Conservation (phyloP, 2,329 filamentous ascomycete species). For the Pseudocercospora musae region DNA sequence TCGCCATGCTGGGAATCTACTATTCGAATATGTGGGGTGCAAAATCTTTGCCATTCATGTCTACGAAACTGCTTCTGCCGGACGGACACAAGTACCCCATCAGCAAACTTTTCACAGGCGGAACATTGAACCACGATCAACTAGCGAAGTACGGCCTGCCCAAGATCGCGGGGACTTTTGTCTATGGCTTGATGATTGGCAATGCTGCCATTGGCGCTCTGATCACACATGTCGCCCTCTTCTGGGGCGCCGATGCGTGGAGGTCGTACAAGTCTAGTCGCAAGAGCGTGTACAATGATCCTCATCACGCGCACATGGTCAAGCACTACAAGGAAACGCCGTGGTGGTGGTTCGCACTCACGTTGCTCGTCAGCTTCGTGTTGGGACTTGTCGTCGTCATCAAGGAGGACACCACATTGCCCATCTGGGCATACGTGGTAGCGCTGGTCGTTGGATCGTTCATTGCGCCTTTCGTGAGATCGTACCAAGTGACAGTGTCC, state of each 20-base stretch:
- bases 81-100: slow-evolving; percentile 40
- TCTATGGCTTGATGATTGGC: slow-evolving; percentile 50
- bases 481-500: neutral
- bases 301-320: slow-evolving; percentile 53
- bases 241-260: slow-evolving; percentile 55
- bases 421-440: slow-evolving; percentile 36
- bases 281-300: slow-evolving; percentile 46
- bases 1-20: slow-evolving; percentile 52
- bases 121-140: slow-evolving; percentile 43
- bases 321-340: slow-evolving; percentile 52
- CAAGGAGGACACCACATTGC: slow-evolving; percentile 34
- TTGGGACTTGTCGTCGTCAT: slow-evolving; percentile 28
- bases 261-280: slow-evolving; percentile 48
- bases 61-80: slow-evolving; percentile 44
- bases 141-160: slow-evolving; percentile 48
- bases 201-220: slow-evolving; percentile 59
- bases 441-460: slow-evolving; percentile 20
- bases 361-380: slow-evolving; percentile 34
- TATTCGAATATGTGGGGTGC: slow-evolving; percentile 51
- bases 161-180: slow-evolving; percentile 48
- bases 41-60: slow-evolving; percentile 54
- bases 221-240: slow-evolving; percentile 51
- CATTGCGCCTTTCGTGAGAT: slow-evolving; percentile 48
- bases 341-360: slow-evolving; percentile 36
- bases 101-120: slow-evolving; percentile 42